Evolutionary conservation across 129 eudicot species (phyloP).

Genomic region (Flaveria trinervia): DNA sequence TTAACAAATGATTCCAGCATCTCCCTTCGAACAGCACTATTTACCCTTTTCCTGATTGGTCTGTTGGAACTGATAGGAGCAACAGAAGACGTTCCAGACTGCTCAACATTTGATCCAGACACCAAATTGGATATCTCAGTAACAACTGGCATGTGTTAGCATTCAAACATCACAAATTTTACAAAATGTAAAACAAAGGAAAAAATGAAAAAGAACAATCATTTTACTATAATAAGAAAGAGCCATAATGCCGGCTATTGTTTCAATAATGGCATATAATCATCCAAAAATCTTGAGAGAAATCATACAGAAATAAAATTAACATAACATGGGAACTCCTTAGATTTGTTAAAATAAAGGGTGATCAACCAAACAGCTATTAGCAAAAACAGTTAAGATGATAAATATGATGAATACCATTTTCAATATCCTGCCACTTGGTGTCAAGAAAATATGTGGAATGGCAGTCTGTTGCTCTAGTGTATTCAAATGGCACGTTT

Average conservation of each 20-base stretch:
- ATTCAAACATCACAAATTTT: slow-evolving; percentile 9
- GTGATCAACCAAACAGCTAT: not conserved
- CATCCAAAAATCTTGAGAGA: not conserved
- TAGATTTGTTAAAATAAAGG: not conserved
- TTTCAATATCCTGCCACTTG: not conserved
- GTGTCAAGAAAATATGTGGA: not conserved
- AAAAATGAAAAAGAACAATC: not conserved
- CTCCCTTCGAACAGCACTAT: slow-evolving; percentile 42
- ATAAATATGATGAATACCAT: not conserved
- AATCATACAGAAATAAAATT: no score
- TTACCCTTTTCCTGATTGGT: slow-evolving; percentile 27
- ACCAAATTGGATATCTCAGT: slow-evolving; percentile 39
- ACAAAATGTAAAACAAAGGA: not conserved
- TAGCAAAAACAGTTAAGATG: no score
- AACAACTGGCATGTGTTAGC: slow-evolving; percentile 27
- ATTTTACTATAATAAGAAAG: not conserved
- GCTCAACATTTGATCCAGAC: slow-evolving; percentile 33
- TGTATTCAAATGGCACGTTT: not conserved
- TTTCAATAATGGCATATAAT: not conserved
- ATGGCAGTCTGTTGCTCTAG: not conserved
- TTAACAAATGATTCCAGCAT: slow-evolving; percentile 55
- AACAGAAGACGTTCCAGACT: slow-evolving; percentile 35
- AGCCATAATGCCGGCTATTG: not conserved
- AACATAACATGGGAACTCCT: not conserved
- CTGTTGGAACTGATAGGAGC: slow-evolving; percentile 34